Evolutionary conservation across 768 basidiomycete species (phyloP), one percentile per base, ranked within the genome.

Genomic region (Psilocybe cyanescens): DNA sequence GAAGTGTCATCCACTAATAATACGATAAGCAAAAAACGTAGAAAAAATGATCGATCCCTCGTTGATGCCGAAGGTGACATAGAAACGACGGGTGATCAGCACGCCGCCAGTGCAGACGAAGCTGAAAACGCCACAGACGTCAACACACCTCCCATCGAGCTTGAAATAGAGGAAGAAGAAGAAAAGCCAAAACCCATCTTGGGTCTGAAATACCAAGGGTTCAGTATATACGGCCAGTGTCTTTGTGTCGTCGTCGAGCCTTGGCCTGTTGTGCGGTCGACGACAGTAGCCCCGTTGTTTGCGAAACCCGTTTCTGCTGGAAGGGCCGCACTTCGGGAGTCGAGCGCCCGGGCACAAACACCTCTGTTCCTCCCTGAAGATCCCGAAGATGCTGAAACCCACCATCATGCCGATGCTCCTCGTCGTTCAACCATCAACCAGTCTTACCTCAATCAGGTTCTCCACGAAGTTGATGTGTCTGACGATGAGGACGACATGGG

Each of bases 221-320:
- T 92, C 72, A 80, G 75, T 55, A 86, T 93, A 51, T 83, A 84
- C 59, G 88, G 87, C 0, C 84, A 86, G 57, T 92, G 90, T 71
- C 81, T 95, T 16, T 92, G 90, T 69, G 81, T 95, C 37, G 88
- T 95, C 24, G 86, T 94, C 14, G 93, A 95, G 70, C 94, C 93
- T 14, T 92, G 86, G 81, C 88, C 90, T 3, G 75, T 83, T 12
- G 69, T 86, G 39, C 82, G 79, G 57, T 56, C 63, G 14, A 58
- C 55, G 62, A 56, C 66, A 30, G 58, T 60, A 8, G 54, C 60
- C 8, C 52, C 57, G 51, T 44, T 63, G 29, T 53, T 60, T 19
- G 49, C 57, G 29, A 12, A 51, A 28, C 57, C 57, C n/a, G 49
- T 24, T 28, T 57, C 50, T n/a, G 24, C 52, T 3, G 12, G 55